Base-by-base conservation (phyloP, 2,329 filamentous ascomycete genomes). In the Calonectria pseudoreteaudii region DNA sequence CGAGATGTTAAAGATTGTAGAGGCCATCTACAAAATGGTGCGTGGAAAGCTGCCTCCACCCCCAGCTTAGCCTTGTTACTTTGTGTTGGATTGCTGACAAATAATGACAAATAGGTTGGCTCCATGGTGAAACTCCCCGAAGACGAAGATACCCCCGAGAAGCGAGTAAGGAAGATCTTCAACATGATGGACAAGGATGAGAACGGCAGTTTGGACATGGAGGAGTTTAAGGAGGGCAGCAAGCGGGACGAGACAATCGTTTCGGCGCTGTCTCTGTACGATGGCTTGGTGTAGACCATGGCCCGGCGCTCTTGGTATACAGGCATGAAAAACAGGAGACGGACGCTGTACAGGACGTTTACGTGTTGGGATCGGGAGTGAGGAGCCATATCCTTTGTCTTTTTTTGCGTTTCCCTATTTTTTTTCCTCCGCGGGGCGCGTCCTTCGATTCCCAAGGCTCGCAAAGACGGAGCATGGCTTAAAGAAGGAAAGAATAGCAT, bases 111-210 rank as follows among this genome's bases (percentile, higher is more conserved):
- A 49, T 34, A 98, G 96, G 96, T 98, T 82, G 97, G 97, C 78
- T 98, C 96, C 67, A 99, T 99, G 97, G 97, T 99, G 81, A 98
- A 98, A 86, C 90, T 99, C 56, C 97, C 97, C 67, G 95, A 98
- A 86, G 97, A 99, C 87, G 97, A 99, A 88, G 96, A 99, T 87
- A 99, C 97, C 71, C 97, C 97, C 23, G 96, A 98, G 90, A 99
- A 99, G 89, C 94, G 97, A 77, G 97, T 99, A 76, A 93, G 90
- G 86, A 99, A 99, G 90, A 98, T 99, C 85, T 99, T 99, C 90
- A 91, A 94, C 82, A 98, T 98, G 97, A 99, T 99, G 97, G 97
- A 99, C 89, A 99, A 99, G 90, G 97, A 99, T 85, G 96, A 98
- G 88, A 98, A 98, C 84, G 97, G 96, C 80, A 97, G 94, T 83